Percentiles rank a stretch among this genome's conserved stretches.
These are phyloP conservation scores for Tieghemostelium lacteum DNA, from an alignment of 78 protist genomes.

Conservation along the genomic window DNA sequence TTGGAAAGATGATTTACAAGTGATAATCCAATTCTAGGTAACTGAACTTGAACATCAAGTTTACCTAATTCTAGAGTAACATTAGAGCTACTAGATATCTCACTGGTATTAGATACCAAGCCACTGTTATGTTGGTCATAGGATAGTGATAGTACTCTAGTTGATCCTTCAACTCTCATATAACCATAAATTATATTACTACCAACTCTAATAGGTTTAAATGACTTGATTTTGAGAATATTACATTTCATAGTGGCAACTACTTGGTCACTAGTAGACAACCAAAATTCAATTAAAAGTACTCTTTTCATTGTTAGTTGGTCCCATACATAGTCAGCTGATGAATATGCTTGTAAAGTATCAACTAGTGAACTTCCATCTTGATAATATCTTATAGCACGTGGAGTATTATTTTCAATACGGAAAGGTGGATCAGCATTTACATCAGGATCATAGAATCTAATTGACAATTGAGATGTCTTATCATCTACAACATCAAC, in stretches of 20 bases:
- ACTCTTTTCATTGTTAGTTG: slow-evolving; percentile 12
- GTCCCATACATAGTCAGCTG: slow-evolving; percentile 63
- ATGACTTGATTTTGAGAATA: slow-evolving; percentile 49
- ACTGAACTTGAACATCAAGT: slow-evolving; percentile 14
- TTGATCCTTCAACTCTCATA: slow-evolving; percentile 69
- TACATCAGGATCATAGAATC: slow-evolving; percentile 11
- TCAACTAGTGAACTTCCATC: slow-evolving; percentile 19
- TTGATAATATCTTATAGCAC: slow-evolving; percentile 29
- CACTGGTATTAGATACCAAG: neutral
- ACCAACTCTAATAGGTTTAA: slow-evolving; percentile 61
- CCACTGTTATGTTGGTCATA: slow-evolving; percentile 29
- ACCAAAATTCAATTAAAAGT: slow-evolving; percentile 5
- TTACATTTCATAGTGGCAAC: slow-evolving; percentile 19
- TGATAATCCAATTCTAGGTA: slow-evolving; percentile 78
- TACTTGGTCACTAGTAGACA: neutral
- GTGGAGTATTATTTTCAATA: slow-evolving; percentile 74
- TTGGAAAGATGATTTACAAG: slow-evolving; percentile 27
- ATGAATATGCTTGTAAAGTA: slow-evolving; percentile 6
- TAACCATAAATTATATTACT: slow-evolving; percentile 25
- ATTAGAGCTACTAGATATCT: neutral
- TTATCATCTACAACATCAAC: slow-evolving; percentile 39
- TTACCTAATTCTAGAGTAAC: slow-evolving; percentile 11
- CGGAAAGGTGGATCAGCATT: slow-evolving; percentile 55
- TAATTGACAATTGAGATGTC: slow-evolving; percentile 4
- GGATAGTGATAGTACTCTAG: slow-evolving; percentile 46